Evolutionary conservation across 2,329 filamentous ascomycete species (phyloP).

Genomic region (Clonostachys byssicola): DNA sequence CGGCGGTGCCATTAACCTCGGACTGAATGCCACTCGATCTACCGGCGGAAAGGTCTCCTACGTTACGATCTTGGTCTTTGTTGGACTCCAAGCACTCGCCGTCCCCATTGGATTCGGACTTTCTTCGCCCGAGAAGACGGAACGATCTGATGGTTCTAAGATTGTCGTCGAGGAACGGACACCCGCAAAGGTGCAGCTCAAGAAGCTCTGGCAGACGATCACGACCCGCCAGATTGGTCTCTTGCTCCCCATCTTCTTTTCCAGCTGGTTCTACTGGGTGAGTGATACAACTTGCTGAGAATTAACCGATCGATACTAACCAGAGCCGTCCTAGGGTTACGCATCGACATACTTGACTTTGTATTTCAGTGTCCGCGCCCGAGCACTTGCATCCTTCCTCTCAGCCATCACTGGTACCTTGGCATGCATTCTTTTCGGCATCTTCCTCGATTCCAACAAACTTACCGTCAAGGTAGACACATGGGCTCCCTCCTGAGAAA

Average conservation of each 20-base stretch:
- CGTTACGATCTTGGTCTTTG: conserved; percentile 27
- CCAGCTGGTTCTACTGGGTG: conserved; percentile 7
- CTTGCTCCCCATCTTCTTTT: conserved; percentile 6
- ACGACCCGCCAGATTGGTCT: conserved; percentile 1
- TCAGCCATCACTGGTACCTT: conserved; percentile 11
- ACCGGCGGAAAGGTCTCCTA: conserved; percentile 10
- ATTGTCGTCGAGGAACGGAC: conserved; percentile 5
- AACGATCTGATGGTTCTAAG: conserved; percentile 25
- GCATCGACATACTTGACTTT: conserved; percentile 9
- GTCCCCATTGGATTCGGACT: conserved; percentile 37
- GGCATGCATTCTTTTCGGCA: conserved; percentile 11
- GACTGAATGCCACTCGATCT: conserved; percentile 32
- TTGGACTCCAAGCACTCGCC: conserved; percentile 38
- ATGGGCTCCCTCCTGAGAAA: too few species aligned
- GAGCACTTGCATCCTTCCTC: conserved; percentile 9
- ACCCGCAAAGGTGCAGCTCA: conserved; percentile 2
- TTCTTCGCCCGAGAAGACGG: conserved; percentile 38
- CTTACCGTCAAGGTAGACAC: conserved; percentile 6
- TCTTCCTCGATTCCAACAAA: conserved; percentile 11
- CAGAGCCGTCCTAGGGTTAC: conserved; percentile 1
- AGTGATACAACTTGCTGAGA: background rate
- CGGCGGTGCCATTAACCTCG: conserved; percentile 40
- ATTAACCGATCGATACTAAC: too few species aligned
- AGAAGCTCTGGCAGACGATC: conserved; percentile 2
- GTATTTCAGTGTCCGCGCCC: conserved; percentile 10